Percentiles rank a stretch among this genome's conserved stretches.
Conservation (phyloP, 129 eudicot genomes). For the Tagetes patula region DNA sequence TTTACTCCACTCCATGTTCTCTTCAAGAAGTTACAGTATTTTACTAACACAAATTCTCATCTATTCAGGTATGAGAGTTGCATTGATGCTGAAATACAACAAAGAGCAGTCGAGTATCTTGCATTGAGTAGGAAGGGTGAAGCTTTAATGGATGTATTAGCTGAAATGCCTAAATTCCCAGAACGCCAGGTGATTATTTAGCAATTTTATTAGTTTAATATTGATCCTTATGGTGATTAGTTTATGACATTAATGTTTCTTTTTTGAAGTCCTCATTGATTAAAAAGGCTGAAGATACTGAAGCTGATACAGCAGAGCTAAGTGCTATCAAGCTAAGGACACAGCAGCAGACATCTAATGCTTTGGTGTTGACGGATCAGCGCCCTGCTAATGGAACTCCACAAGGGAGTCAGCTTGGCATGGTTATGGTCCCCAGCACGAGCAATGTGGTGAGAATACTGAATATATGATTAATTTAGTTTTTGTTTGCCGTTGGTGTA, state of each 20-base stretch:
- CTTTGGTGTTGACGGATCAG: conserved; percentile 83
- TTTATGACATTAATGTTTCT: conserved; percentile 23
- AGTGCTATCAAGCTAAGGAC: conserved; percentile 94
- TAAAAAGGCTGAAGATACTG: conserved; percentile 91
- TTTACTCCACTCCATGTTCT: conserved; percentile 7
- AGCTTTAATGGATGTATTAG: conserved; percentile 83
- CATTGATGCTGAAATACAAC: conserved; percentile 97
- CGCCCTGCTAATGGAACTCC: conserved; percentile 75
- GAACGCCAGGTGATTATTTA: conserved; percentile 69
- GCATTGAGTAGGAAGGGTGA: conserved; percentile 92
- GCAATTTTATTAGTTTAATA: neutral
- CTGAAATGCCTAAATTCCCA: conserved; percentile 99
- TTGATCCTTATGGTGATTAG: conserved; percentile 6
- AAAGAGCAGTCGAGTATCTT: conserved; percentile 90
- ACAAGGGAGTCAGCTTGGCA: conserved; percentile 64
- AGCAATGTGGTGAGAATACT: conserved; percentile 42
- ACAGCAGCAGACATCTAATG: conserved; percentile 81
- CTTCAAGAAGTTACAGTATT: neutral
- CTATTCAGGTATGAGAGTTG: conserved; percentile 81
- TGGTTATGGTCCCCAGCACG: conserved; percentile 75
- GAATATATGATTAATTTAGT: neutral
- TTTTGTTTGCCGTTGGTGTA: conserved; percentile 12
- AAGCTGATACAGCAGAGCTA: conserved; percentile 96
- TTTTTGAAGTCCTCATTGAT: conserved; percentile 74
- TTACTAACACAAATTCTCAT: conserved; percentile 13